Conservation (phyloP, 2,329 filamentous ascomycete genomes). For the Penicillium sp. region DNA sequence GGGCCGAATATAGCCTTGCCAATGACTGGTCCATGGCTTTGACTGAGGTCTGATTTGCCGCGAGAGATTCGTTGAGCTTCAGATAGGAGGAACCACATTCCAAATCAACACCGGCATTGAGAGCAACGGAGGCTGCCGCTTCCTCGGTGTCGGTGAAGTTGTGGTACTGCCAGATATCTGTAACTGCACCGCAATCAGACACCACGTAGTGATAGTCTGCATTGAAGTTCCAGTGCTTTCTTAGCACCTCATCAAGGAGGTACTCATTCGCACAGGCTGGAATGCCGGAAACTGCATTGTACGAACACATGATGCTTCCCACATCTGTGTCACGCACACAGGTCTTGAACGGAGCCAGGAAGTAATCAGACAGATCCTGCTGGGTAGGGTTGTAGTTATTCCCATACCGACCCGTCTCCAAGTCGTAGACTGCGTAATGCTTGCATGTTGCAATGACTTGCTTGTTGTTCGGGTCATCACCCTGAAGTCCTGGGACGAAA, state of each 20-base stretch:
- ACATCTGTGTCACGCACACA: conserved; percentile 62
- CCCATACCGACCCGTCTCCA: conserved; percentile 46
- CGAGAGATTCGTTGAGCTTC: conserved; percentile 44
- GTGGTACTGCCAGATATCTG: conserved; percentile 58
- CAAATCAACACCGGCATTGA: conserved; percentile 55
- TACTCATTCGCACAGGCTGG: conserved; percentile 65
- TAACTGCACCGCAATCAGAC: conserved; percentile 65
- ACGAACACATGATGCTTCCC: conserved; percentile 62
- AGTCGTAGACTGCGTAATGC: conserved; percentile 60
- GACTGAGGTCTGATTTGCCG: conserved; percentile 47
- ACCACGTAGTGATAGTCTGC: conserved; percentile 63
- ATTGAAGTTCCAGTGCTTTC: conserved; percentile 67
- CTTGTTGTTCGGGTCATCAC: conserved; percentile 39
- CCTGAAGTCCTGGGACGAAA: conserved; percentile 56
- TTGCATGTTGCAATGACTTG: conserved; percentile 59
- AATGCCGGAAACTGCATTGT: conserved; percentile 65
- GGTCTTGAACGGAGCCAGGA: conserved; percentile 64
- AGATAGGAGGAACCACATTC: conserved; percentile 53
- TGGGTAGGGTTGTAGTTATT: conserved; percentile 50
- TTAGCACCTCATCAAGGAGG: conserved; percentile 62
- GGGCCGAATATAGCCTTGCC: conserved; percentile 47
- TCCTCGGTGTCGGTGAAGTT: conserved; percentile 51
- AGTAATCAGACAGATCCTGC: conserved; percentile 69
- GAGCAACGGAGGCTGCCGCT: conserved; percentile 49
- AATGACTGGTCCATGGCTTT: conserved; percentile 49